Evolutionary conservation across 202 grass and related monocot genomes (phyloP), one percentile per base, ranked within the genome.

Genomic region (Eragrostis tef): DNA sequence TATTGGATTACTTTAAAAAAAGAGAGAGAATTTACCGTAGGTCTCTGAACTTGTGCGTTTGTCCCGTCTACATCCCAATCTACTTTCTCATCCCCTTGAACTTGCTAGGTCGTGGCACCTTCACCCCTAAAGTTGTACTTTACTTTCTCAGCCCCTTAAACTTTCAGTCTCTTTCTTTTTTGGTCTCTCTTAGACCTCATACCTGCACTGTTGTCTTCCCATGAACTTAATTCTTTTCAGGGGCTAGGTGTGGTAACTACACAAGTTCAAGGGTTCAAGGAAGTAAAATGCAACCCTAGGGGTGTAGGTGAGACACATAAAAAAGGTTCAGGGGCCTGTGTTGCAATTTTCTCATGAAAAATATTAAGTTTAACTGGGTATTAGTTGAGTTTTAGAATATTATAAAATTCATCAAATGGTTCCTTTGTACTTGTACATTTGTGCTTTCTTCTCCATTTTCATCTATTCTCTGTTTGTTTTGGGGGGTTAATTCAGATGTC

Each of bases 401-500:
- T 39, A 39, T n/a, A n/a, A n/a, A n/a, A n/a, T n/a, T n/a, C n/a
- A n/a, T n/a, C n/a, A n/a, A n/a, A n/a, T n/a, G n/a, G n/a, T n/a
- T n/a, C n/a, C n/a, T n/a, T n/a, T n/a, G n/a, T n/a, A n/a, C n/a
- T n/a, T n/a, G n/a, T n/a, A n/a, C n/a, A n/a, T n/a, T n/a, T n/a
- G n/a, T n/a, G n/a, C n/a, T n/a, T n/a, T n/a, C n/a, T n/a, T n/a
- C n/a, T n/a, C n/a, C 7, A 53, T 53, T 53, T n/a, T n/a, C n/a
- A n/a, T n/a, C n/a, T n/a, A n/a, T n/a, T n/a, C n/a, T n/a, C n/a
- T n/a, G n/a, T n/a, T n/a, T n/a, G n/a, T n/a, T n/a, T n/a, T n/a
- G n/a, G n/a, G n/a, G n/a, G n/a, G n/a, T n/a, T n/a, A n/a, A 53
- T 56, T 43, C 41, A 59, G 51, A 51, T 82, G 86, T 64, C 73